Percentiles rank a stretch among this genome's conserved stretches.
These are phyloP conservation scores for Kuraishia capsulata DNA, from an alignment of 805 yeast species.

Conservation along the genomic window DNA sequence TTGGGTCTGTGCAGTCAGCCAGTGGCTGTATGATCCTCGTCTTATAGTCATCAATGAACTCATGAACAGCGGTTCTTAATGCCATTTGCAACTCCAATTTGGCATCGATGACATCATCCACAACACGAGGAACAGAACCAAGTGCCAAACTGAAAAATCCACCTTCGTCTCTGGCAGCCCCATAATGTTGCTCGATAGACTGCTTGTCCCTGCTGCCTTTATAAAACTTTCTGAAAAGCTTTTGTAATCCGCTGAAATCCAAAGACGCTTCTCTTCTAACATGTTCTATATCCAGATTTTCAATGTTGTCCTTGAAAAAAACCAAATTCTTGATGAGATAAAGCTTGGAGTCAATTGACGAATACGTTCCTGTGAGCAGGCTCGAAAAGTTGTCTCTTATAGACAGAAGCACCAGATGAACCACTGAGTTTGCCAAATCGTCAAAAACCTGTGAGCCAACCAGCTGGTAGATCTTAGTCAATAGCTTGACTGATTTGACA, in stretches of 20 bases:
- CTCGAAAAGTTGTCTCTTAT: slow-evolving; percentile 42
- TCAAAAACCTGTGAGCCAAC: slow-evolving; percentile 75
- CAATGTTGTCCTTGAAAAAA: slow-evolving; percentile 58
- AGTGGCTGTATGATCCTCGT: slow-evolving; percentile 39
- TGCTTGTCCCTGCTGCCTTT: slow-evolving; percentile 13
- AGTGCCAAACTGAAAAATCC: slow-evolving; percentile 17
- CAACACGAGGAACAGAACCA: slow-evolving; percentile 71
- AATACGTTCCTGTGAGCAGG: slow-evolving; percentile 33
- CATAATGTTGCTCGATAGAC: slow-evolving; percentile 10
- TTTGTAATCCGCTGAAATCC: slow-evolving; percentile 71
- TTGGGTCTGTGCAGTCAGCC: slow-evolving; percentile 9
- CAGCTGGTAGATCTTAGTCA: slow-evolving; percentile 73
- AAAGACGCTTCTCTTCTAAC: slow-evolving; percentile 63
- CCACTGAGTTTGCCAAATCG: slow-evolving; percentile 79
- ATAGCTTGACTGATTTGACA: slow-evolving; percentile 53
- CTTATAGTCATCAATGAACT: slow-evolving; percentile 53
- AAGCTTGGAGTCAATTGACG: slow-evolving; percentile 42
- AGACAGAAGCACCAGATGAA: slow-evolving; percentile 66
- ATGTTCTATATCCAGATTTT: slow-evolving; percentile 71
- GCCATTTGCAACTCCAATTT: slow-evolving; percentile 62
- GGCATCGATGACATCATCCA: slow-evolving; percentile 76
- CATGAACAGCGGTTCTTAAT: slow-evolving; percentile 60
- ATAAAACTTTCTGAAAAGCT: slow-evolving; percentile 27
- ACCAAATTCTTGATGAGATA: slow-evolving; percentile 67
- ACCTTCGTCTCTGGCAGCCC: slow-evolving; percentile 8